phyloP scores from a whole-genome alignment of 805 yeast species.

The Danielia oregonensis region DNA sequence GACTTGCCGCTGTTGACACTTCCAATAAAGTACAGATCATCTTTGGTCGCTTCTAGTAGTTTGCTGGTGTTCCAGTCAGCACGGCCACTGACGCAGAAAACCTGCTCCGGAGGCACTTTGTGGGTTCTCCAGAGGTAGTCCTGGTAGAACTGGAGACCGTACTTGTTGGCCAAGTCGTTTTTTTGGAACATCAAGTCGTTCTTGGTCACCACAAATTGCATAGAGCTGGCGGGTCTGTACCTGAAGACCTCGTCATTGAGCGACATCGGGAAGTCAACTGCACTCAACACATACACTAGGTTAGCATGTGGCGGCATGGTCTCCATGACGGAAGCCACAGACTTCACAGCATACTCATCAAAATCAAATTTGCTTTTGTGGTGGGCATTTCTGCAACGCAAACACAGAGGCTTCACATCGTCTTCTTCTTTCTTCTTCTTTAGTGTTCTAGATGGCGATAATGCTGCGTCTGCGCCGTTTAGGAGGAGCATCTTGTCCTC shows the following conservation, averaged over 20 bases:
- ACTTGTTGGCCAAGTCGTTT: constrained; percentile 21
- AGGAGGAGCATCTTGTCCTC: constrained; percentile 28
- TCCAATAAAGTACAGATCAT: constrained; percentile 54
- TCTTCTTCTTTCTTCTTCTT: neutral
- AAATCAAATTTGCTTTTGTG: constrained; percentile 38
- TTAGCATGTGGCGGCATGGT: constrained; percentile 43
- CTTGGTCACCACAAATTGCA: constrained; percentile 41
- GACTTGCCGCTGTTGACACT: constrained; percentile 71
- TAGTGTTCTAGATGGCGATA: neutral
- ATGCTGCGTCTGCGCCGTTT: constrained; percentile 11
- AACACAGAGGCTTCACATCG: constrained; percentile 35
- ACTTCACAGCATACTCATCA: constrained; percentile 25
- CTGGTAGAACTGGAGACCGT: constrained; percentile 27
- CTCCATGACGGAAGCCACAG: constrained; percentile 17
- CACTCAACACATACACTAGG: constrained; percentile 59
- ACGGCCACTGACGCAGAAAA: constrained; percentile 49
- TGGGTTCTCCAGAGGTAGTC: constrained; percentile 31
- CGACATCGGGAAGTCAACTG: constrained; percentile 70
- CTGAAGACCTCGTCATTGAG: constrained; percentile 35
- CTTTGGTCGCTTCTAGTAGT: constrained; percentile 35
- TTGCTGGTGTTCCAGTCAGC: constrained; percentile 49
- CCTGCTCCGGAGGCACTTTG: constrained; percentile 35
- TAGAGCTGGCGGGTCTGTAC: constrained; percentile 28
- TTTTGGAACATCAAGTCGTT: constrained; percentile 41
- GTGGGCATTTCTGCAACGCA: constrained; percentile 53